Percentiles rank a stretch among this genome's conserved stretches.
phyloP scores from a whole-genome alignment of 495 filamentous ascomycete genomes.

The Parmelia sp. region DNA sequence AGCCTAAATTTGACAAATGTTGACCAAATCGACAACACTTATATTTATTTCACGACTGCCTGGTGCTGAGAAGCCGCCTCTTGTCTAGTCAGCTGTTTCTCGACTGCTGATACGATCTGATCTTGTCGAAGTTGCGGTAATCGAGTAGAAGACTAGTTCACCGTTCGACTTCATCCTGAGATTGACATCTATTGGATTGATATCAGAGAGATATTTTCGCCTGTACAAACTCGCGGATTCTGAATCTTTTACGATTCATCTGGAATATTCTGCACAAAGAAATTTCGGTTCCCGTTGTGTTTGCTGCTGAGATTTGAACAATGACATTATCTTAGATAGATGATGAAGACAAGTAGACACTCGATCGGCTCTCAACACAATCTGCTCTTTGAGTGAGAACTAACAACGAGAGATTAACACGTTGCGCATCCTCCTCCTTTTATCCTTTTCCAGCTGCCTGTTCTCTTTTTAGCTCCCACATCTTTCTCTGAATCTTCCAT shows the following conservation, averaged over 20 bases:
- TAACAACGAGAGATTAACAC: neutral
- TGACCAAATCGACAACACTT: no score
- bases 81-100: no score
- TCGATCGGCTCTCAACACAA: neutral
- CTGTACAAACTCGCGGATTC: no score
- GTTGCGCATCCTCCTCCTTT: neutral
- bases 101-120: no score
- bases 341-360: neutral
- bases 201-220: no score
- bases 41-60: no score
- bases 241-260: neutral
- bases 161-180: no score
- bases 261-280: neutral
- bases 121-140: no score
- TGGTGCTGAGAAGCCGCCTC: no score
- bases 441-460: neutral
- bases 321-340: neutral
- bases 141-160: no score
- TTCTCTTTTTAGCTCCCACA: neutral
- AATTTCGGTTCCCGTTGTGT: neutral
- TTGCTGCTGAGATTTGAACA: neutral
- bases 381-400: neutral
- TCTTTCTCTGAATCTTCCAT: neutral
- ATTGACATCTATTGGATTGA: no score
- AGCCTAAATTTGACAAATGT: no score